Evolutionary conservation across 73 alveolate genomes (phyloP).

Genomic region (Symbiodinium pilosum): DNA sequence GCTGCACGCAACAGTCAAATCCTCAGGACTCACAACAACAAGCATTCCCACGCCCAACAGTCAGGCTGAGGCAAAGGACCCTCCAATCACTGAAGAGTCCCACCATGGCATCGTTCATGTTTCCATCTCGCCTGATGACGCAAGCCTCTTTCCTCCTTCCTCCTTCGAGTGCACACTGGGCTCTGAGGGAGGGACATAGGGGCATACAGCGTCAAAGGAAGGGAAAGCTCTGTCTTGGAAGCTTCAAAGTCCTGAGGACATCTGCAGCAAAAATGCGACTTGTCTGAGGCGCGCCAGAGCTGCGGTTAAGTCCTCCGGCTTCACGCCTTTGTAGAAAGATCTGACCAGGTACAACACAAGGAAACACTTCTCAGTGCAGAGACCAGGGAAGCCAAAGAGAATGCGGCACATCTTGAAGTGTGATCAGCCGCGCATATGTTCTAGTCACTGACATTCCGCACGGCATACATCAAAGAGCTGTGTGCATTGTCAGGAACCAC

Average conservation of each 20-base stretch:
- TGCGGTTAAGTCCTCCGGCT: background rate
- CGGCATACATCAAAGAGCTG: too few relatives aligned
- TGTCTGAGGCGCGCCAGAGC: background rate
- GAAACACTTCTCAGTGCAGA: too few relatives aligned
- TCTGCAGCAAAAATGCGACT: background rate
- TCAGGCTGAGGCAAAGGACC: background rate
- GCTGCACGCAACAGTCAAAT: conserved; percentile 73
- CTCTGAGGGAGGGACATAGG: conserved; percentile 20
- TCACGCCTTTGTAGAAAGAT: background rate
- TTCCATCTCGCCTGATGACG: conserved; percentile 70
- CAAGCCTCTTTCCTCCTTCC: background rate
- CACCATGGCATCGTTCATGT: conserved; percentile 87
- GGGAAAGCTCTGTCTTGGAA: conserved; percentile 34
- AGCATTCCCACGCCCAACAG: background rate
- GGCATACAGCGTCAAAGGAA: conserved; percentile 74
- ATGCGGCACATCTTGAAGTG: too few relatives aligned
- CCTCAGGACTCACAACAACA: background rate
- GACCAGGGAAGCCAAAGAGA: too few relatives aligned
- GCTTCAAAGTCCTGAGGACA: conserved; percentile 44
- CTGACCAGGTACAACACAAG: background rate
- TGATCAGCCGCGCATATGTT: too few relatives aligned
- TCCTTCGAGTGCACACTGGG: background rate
- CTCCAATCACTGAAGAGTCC: conserved; percentile 90
- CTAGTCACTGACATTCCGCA: too few relatives aligned
- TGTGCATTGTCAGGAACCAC: too few relatives aligned